phyloP scores from a whole-genome alignment of 768 basidiomycete genomes.

The Polyporus arcularius region DNA sequence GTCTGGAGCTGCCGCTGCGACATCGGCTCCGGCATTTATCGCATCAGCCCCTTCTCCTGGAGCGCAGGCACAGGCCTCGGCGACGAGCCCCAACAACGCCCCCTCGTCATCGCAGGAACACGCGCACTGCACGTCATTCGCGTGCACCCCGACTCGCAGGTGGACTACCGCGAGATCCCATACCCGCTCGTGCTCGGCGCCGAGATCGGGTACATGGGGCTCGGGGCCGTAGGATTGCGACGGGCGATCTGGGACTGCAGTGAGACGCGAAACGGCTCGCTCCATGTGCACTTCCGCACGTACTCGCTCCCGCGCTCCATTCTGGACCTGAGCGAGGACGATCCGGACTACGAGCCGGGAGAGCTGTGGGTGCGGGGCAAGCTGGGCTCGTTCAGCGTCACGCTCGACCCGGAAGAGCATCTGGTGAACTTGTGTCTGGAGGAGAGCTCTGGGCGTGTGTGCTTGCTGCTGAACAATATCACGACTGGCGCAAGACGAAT shows the following conservation, averaged over 20 bases:
- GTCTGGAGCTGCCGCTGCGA: conserved; percentile 17
- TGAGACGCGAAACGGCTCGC: conserved; percentile 14
- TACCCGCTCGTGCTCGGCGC: conserved; percentile 7
- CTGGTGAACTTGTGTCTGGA: conserved; percentile 17
- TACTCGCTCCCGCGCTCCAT: conserved; percentile 15
- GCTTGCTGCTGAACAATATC: conserved; percentile 17
- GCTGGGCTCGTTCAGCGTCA: conserved; percentile 13
- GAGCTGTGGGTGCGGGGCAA: conserved; percentile 9
- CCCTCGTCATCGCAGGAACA: conserved; percentile 14
- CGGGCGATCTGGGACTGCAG: conserved; percentile 20
- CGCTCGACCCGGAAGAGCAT: conserved; percentile 16
- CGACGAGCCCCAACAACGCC: neutral
- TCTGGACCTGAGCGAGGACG: conserved; percentile 12
- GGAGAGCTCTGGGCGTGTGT: conserved; percentile 16
- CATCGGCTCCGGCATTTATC: conserved; percentile 20
- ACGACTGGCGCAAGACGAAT: conserved; percentile 14
- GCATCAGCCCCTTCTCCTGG: conserved; percentile 16
- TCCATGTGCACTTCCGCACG: conserved; percentile 17
- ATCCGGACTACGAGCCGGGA: conserved; percentile 5
- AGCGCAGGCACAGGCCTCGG: neutral
- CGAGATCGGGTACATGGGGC: conserved; percentile 12
- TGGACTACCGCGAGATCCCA: conserved; percentile 15
- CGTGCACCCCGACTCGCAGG: neutral
- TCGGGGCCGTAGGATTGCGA: conserved; percentile 13
- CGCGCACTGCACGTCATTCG: conserved; percentile 15